These are phyloP conservation scores for Colletotrichum sp. DNA, from an alignment of 2,329 filamentous ascomycete genomes.

Conservation along the genomic window DNA sequence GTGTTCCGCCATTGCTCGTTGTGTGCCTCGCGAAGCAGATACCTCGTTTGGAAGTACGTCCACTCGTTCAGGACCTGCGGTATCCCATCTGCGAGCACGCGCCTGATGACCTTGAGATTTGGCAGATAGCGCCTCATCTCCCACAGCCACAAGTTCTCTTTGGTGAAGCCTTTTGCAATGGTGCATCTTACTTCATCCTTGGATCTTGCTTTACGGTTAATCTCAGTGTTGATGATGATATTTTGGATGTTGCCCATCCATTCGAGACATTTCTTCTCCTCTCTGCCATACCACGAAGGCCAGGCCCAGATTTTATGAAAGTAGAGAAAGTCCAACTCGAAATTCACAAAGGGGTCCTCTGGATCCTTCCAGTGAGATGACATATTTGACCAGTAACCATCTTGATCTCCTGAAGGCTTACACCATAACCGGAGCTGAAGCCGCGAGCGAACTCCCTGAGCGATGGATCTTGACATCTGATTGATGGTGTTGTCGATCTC, in stretches of 20 bases:
- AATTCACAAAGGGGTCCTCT: too few relatives aligned
- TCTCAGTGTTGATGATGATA: neutral
- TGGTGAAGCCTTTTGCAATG: neutral
- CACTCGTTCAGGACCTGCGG: neutral
- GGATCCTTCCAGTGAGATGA: too few relatives aligned
- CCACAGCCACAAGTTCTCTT: neutral
- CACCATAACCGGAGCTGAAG: too few relatives aligned
- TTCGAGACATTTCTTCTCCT: too few relatives aligned
- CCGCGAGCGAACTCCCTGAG: too few relatives aligned
- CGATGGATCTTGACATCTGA: too few relatives aligned
- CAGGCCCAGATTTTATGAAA: too few relatives aligned
- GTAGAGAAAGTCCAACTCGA: too few relatives aligned
- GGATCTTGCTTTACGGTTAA: fast-evolving
- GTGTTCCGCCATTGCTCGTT: neutral
- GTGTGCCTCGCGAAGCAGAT: neutral
- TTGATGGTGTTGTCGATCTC: too few relatives aligned
- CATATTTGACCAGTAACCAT: too few relatives aligned
- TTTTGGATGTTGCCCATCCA: neutral
- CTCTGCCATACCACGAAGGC: too few relatives aligned
- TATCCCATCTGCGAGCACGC: fast-evolving
- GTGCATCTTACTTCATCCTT: neutral
- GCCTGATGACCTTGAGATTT: neutral
- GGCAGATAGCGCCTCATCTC: neutral
- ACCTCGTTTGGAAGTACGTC: neutral
- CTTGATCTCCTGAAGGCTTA: too few relatives aligned